Percentiles rank a stretch among this genome's conserved stretches.
Conservation (phyloP, 164 flowering plant genomes). For the Pachysandra terminalis region DNA sequence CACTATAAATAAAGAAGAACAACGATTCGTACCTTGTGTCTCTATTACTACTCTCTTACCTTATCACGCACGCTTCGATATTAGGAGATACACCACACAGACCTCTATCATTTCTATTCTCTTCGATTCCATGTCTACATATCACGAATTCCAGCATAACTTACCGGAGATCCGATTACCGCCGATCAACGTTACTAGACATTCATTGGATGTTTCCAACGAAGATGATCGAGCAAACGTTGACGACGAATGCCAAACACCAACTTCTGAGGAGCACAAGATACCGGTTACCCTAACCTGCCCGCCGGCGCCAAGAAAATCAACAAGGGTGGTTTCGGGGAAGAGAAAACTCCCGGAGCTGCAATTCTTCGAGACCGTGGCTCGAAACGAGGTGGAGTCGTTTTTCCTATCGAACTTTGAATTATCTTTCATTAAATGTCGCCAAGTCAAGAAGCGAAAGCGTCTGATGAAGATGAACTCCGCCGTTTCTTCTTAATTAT, state of each 20-base stretch:
- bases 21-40: too few species aligned
- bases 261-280: conserved; percentile 22
- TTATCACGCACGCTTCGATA: neutral
- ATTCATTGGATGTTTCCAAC: neutral
- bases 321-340: neutral
- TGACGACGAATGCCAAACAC: conserved; percentile 21
- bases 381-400: conserved; percentile 14
- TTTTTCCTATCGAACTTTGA: conserved; percentile 4
- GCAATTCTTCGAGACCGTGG: too few species aligned
- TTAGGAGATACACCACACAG: neutral
- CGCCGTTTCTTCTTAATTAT: too few species aligned
- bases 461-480: too few species aligned
- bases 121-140: conserved; percentile 21
- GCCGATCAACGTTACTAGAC: conserved; percentile 1
- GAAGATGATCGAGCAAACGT: neutral
- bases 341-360: conserved; percentile 28
- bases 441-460: conserved; percentile 7
- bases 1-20: neutral
- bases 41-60: too few species aligned
- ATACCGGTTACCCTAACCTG: conserved; percentile 28
- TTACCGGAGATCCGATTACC: conserved; percentile 13
- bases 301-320: conserved; percentile 39
- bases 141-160: conserved; percentile 21
- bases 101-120: neutral
- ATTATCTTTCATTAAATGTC: neutral